Percentiles rank a stretch among this genome's conserved stretches.
Evolutionary conservation across 306 rosid species (phyloP).

Genomic region (Senna siamea): DNA sequence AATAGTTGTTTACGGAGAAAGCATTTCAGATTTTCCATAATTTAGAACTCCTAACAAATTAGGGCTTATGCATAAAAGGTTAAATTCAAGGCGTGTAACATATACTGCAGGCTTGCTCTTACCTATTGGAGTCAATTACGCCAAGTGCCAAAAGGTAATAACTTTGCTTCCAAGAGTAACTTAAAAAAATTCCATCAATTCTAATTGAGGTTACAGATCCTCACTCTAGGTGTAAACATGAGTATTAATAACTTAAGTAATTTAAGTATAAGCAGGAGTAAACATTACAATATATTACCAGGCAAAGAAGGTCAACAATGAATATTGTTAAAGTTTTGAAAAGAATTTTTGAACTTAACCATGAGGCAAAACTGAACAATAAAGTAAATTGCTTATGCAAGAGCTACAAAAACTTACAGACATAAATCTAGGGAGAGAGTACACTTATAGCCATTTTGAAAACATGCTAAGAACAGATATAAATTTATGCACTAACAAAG

Average conservation of each 20-base stretch:
- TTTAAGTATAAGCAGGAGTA: background rate
- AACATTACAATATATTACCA: background rate
- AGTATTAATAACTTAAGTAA: slow-evolving; percentile 2
- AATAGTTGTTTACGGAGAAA: background rate
- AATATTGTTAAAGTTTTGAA: background rate
- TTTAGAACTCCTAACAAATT: background rate
- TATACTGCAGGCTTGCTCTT: slow-evolving; percentile 10
- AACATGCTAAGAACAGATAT: background rate
- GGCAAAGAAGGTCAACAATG: background rate
- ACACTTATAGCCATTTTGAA: background rate
- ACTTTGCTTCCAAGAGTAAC: slow-evolving; percentile 24
- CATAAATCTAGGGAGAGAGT: background rate
- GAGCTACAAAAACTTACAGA: slow-evolving; percentile 12
- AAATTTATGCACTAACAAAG: slow-evolving; percentile 8
- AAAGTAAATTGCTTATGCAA: slow-evolving; percentile 18
- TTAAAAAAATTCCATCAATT: slow-evolving; percentile 7
- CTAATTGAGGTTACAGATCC: slow-evolving; percentile 4
- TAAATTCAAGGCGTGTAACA: slow-evolving; percentile 6
- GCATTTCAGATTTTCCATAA: background rate
- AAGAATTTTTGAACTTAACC: background rate
- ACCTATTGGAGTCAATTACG: background rate
- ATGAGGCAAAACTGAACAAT: slow-evolving; percentile 4
- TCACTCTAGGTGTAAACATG: slow-evolving; percentile 1
- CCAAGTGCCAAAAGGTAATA: slow-evolving; percentile 9
- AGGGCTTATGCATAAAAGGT: background rate